Conservation (phyloP, 306 rosid genomes). For the Lathyrus oleraceus region DNA sequence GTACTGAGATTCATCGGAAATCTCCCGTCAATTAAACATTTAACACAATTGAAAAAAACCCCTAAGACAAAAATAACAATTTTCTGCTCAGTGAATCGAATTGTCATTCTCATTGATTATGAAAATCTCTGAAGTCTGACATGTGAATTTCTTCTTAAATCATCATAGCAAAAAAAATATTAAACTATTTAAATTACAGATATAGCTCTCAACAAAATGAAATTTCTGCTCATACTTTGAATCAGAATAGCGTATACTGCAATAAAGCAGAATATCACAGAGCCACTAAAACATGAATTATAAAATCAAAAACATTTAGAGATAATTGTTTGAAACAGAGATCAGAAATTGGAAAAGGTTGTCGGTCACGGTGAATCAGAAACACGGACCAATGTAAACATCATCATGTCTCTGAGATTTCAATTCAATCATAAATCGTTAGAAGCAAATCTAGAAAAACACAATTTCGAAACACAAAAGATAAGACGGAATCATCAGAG, state of each 20-base stretch:
- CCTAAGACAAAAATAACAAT: background rate
- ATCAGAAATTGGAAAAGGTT: conserved; percentile 60
- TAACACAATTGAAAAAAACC: background rate
- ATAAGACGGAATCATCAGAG: conserved; percentile 59
- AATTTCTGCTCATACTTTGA: conserved; percentile 36
- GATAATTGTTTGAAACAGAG: background rate
- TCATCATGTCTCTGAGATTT: conserved; percentile 57
- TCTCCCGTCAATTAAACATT: conserved; percentile 44
- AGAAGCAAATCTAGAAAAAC: fast-evolving
- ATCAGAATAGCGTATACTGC: conserved; percentile 90
- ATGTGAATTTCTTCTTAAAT: conserved; percentile 61
- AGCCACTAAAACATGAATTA: too few species aligned
- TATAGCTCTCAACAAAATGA: conserved; percentile 53
- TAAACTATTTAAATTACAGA: too few species aligned
- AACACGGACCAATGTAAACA: conserved; percentile 68
- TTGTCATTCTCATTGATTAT: conserved; percentile 64
- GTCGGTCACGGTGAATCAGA: conserved; percentile 70
- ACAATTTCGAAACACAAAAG: too few species aligned
- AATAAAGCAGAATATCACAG: conserved; percentile 60
- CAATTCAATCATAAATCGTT: background rate
- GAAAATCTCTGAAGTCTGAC: conserved; percentile 89
- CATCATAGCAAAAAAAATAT: too few species aligned
- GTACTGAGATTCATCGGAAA: conserved; percentile 45
- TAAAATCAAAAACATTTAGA: fast-evolving
- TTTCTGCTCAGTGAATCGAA: conserved; percentile 57